These are phyloP conservation scores for Trichoderma sp. DNA, from an alignment of 2,329 filamentous ascomycete species.

Conservation along the genomic window DNA sequence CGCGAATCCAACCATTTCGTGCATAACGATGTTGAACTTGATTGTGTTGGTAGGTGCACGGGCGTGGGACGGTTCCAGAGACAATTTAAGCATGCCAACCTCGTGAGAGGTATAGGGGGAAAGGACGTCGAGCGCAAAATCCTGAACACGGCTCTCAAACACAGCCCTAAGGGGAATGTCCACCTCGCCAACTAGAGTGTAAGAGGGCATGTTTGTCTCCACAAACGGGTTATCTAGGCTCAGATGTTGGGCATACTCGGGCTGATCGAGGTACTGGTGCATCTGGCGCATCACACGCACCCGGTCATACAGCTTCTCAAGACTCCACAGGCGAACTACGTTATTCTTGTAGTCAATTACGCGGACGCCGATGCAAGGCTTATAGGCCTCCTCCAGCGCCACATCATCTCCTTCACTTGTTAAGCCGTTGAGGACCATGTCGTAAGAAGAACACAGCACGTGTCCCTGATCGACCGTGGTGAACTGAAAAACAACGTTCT, in stretches of 20 bases:
- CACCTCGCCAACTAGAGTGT: slow-evolving; percentile 87
- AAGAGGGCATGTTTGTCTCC: slow-evolving; percentile 86
- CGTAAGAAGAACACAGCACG: slow-evolving; percentile 87
- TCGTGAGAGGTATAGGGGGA: slow-evolving; percentile 91
- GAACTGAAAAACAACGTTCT: slow-evolving; percentile 92
- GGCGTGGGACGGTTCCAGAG: slow-evolving; percentile 88
- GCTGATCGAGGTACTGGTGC: slow-evolving; percentile 93
- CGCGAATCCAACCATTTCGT: slow-evolving; percentile 89
- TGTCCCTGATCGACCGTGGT: slow-evolving; percentile 87
- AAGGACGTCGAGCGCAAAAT: slow-evolving; percentile 85
- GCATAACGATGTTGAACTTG: slow-evolving; percentile 99
- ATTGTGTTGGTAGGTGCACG: slow-evolving; percentile 87
- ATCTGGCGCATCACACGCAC: slow-evolving; percentile 93
- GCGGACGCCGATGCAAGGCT: slow-evolving; percentile 86
- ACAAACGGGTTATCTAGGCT: slow-evolving; percentile 90
- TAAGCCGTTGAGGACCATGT: slow-evolving; percentile 90
- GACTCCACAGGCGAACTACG: slow-evolving; percentile 88
- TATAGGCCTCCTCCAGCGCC: slow-evolving; percentile 74
- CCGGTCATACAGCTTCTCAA: slow-evolving; percentile 86
- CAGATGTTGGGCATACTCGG: slow-evolving; percentile 91
- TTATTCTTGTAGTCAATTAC: slow-evolving; percentile 87
- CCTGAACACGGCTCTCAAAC: slow-evolving; percentile 91
- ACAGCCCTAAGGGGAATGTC: slow-evolving; percentile 91
- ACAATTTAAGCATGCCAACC: slow-evolving; percentile 85
- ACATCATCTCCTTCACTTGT: slow-evolving; percentile 80